A percentile compares a stretch with the other conserved stretches of the same genome.
Conservation (phyloP, 257 asterid genomes). For the Nicotiana attenuata region DNA sequence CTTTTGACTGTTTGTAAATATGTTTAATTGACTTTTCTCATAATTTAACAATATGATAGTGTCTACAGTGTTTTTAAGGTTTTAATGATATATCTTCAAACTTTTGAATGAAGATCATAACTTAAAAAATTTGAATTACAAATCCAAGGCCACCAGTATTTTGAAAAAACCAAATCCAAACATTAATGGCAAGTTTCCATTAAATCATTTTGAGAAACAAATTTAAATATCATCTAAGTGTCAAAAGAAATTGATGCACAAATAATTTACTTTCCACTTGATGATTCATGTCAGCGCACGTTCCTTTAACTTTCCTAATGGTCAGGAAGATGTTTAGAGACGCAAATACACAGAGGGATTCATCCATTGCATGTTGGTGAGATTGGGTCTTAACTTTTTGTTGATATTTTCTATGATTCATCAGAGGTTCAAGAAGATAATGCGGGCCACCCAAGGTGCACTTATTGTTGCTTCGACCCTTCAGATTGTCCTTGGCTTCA, state of each 20-base stretch:
- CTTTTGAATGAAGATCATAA: neutral
- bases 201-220: neutral
- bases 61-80: neutral
- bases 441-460: conserved; percentile 40
- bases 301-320: neutral
- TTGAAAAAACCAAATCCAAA: neutral
- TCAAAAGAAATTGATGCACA: neutral
- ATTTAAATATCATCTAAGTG: neutral
- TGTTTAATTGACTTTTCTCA: neutral
- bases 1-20: neutral
- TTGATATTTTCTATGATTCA: neutral
- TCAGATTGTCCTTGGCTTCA: conserved; percentile 37
- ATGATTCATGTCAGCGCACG: neutral
- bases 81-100: neutral
- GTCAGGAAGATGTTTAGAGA: neutral
- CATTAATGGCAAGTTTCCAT: neutral
- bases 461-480: conserved; percentile 34
- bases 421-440: conserved; percentile 36
- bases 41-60: neutral
- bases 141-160: neutral
- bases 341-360: neutral
- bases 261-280: neutral
- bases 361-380: conserved; percentile 4
- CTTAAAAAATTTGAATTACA: neutral
- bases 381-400: neutral